Evolutionary conservation across 2,329 filamentous ascomycete species (phyloP).

Genomic region (Trichoderma hamatum): DNA sequence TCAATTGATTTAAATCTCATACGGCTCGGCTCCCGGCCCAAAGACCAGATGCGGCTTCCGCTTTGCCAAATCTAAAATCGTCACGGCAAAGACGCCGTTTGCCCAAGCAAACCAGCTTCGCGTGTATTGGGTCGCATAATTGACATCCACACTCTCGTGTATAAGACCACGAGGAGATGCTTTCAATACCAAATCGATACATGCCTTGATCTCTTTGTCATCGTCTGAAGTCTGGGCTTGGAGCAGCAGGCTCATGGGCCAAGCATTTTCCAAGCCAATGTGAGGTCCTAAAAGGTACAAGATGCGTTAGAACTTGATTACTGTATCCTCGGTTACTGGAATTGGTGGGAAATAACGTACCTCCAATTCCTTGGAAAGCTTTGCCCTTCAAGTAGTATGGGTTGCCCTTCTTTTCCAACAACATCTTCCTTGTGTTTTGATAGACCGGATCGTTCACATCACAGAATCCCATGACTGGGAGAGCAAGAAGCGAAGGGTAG

Average conservation of each 20-base stretch:
- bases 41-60: constrained; percentile 89
- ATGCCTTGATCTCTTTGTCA: constrained; percentile 77
- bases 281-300: constrained; percentile 59
- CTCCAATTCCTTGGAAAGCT: constrained; percentile 86
- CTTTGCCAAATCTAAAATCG: constrained; percentile 84
- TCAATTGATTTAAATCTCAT: constrained; percentile 50
- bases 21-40: constrained; percentile 62
- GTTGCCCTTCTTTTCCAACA: constrained; percentile 75
- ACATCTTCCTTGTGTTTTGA: constrained; percentile 79
- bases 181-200: constrained; percentile 73
- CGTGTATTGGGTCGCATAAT: constrained; percentile 68
- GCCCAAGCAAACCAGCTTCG: constrained; percentile 98
- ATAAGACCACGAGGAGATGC: constrained; percentile 78
- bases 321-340: neutral
- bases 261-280: constrained; percentile 86
- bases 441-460: constrained; percentile 69
- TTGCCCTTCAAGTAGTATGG: constrained; percentile 83
- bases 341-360: constrained; percentile 48
- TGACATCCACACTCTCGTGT: constrained; percentile 90
- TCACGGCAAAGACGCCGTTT: constrained; percentile 93
- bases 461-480: constrained; percentile 79
- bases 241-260: constrained; percentile 94
- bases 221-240: constrained; percentile 87
- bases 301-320: neutral
- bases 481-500: constrained; percentile 75